phyloP scores from a whole-genome alignment of 352 stramenopile species.

The Pythium diclinum region DNA sequence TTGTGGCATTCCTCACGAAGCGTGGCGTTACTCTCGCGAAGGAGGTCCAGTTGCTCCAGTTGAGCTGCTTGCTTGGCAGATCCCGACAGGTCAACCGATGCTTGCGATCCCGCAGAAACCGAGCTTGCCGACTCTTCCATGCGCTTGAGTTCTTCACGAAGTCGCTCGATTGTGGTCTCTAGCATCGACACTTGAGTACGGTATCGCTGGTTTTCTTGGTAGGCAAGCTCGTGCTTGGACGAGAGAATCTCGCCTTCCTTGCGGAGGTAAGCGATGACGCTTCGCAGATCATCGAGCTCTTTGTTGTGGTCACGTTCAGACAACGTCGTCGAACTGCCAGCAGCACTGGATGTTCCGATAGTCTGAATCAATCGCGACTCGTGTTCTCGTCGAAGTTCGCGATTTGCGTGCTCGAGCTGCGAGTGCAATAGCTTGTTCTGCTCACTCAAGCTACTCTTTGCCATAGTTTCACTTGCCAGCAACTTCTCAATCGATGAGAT shows the following conservation, averaged over 20 bases:
- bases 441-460: slow-evolving; percentile 49
- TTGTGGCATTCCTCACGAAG: slow-evolving; percentile 71
- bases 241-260: slow-evolving; percentile 62
- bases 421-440: slow-evolving; percentile 77
- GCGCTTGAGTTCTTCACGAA: slow-evolving; percentile 60
- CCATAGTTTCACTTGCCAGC: slow-evolving; percentile 42
- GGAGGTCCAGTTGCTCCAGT: slow-evolving; percentile 67
- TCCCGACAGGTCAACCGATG: slow-evolving; percentile 17
- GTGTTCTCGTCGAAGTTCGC: slow-evolving; percentile 56
- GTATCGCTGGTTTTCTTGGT: slow-evolving; percentile 65
- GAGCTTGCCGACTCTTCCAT: slow-evolving; percentile 18
- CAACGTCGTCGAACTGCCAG: not conserved
- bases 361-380: slow-evolving; percentile 46
- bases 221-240: slow-evolving; percentile 67
- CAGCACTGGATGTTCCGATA: not conserved
- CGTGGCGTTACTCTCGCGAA: slow-evolving; percentile 78
- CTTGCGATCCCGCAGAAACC: not conserved
- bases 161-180: slow-evolving; percentile 52
- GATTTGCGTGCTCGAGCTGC: slow-evolving; percentile 57
- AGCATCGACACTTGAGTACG: slow-evolving; percentile 51
- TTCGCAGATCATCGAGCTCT: slow-evolving; percentile 69
- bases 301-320: slow-evolving; percentile 30
- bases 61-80: slow-evolving; percentile 57
- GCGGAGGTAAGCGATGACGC: slow-evolving; percentile 67
- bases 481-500: slow-evolving; percentile 48